Percentiles rank a stretch among this genome's conserved stretches.
These are phyloP conservation scores for Cicer cuneatum DNA, from an alignment of 306 rosid species.

Conservation along the genomic window DNA sequence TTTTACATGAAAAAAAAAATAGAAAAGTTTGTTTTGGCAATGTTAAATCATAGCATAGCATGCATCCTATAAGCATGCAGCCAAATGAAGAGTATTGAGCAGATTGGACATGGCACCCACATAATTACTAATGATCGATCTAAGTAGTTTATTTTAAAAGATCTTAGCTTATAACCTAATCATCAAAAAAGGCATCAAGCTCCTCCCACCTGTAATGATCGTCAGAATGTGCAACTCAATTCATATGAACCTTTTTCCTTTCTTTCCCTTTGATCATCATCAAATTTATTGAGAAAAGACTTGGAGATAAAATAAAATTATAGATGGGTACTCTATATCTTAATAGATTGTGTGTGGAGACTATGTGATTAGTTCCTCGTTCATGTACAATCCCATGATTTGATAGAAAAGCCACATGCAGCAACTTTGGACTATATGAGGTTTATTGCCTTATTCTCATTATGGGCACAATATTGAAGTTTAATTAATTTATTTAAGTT, in stretches of 20 bases:
- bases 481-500: neutral
- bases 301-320: conserved; percentile 24
- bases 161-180: conserved; percentile 48
- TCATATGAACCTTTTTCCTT: conserved; percentile 37
- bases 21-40: neutral
- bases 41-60: conserved; percentile 29
- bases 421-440: conserved; percentile 59
- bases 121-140: conserved; percentile 54
- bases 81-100: conserved; percentile 46
- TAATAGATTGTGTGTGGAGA: conserved; percentile 49
- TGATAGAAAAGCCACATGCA: conserved; percentile 60
- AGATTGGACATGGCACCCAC: conserved; percentile 50
- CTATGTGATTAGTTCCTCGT: conserved; percentile 53
- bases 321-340: conserved; percentile 42
- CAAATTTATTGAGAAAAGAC: conserved; percentile 38
- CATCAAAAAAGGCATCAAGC: conserved; percentile 54
- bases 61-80: conserved; percentile 48
- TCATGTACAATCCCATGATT: conserved; percentile 59
- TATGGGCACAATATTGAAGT: conserved; percentile 36
- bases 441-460: conserved; percentile 33
- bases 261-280: conserved; percentile 19
- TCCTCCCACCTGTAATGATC: conserved; percentile 60
- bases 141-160: conserved; percentile 46
- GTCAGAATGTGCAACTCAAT: conserved; percentile 53
- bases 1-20: neutral